phyloP scores from a whole-genome alignment of 2,329 filamentous ascomycete genomes.

The Anthostomella pinea region DNA sequence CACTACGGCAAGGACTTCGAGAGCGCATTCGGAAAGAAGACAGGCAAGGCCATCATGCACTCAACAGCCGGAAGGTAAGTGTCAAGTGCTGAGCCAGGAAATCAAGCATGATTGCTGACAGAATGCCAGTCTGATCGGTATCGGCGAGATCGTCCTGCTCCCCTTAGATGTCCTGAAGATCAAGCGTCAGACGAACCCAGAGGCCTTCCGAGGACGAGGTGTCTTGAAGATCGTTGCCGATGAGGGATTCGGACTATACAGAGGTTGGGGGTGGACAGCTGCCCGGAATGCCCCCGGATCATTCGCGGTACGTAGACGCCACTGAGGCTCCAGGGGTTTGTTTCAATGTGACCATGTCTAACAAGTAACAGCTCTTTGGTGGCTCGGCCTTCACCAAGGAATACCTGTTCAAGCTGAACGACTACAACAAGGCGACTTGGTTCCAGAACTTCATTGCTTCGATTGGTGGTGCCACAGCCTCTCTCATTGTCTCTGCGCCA shows the following conservation, averaged over 20 bases:
- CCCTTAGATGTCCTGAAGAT: conserved; percentile 98
- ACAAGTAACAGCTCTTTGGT: conserved; percentile 74
- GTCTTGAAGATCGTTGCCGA: conserved; percentile 86
- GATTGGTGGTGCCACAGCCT: conserved; percentile 89
- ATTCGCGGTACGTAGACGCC: conserved; percentile 70
- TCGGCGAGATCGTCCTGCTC: conserved; percentile 93
- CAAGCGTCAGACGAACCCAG: conserved; percentile 98
- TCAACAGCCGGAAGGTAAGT: conserved; percentile 84
- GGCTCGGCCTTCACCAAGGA: conserved; percentile 97
- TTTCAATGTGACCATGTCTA: conserved; percentile 20
- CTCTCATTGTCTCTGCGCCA: conserved; percentile 92
- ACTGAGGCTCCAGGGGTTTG: background rate
- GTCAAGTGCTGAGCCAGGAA: background rate
- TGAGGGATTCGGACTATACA: conserved; percentile 92
- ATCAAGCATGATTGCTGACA: conserved; percentile 33
- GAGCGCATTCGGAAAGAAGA: conserved; percentile 88
- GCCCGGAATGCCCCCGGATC: conserved; percentile 95
- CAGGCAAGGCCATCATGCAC: conserved; percentile 96
- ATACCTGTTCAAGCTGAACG: conserved; percentile 82
- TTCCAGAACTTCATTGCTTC: conserved; percentile 96
- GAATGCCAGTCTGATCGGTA: conserved; percentile 77
- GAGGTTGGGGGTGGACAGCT: conserved; percentile 96
- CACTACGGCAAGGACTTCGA: conserved; percentile 86
- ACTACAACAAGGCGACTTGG: conserved; percentile 96
- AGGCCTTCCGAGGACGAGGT: conserved; percentile 92